Base-by-base conservation (phyloP, 2,329 filamentous ascomycete species). In the Clonostachys byssicola region DNA sequence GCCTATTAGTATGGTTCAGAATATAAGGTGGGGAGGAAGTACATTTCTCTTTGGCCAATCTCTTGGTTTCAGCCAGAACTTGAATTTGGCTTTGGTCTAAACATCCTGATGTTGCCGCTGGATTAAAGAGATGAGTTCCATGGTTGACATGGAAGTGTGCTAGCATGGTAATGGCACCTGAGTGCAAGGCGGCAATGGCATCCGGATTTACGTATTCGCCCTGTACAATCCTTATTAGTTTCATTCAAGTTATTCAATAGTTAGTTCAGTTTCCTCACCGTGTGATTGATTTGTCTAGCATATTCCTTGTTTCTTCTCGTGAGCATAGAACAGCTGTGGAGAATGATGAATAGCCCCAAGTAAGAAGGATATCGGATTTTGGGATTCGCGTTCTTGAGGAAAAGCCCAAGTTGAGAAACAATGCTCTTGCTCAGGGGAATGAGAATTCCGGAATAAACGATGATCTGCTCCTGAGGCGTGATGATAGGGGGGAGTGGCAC, bases 251-350 rank as follows among this genome's bases (percentile, higher is more conserved):
- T 39, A n/a, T 13, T 14, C 8, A 8, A 18, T 8, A 10, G 36
- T 39, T 7, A 12, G 12, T 10, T 39, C 14, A 3, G 8, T 8
- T 39, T n/a, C 3, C 36, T 39, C 14, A 39, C 36, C 1, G 3
- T n/a, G 36, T 39, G 17, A 8, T 18, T 39, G 17, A 39, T 39
- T 12, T 39, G 14, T 13, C 36, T 39, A 8, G 36, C 36, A 39
- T 39, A 39, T 18, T 39, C 36, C 10, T 39, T 18, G 12, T 49
- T 34, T 12, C 47, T 16, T 5, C 47, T 33, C 4, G 47, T 39
- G 12, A 42, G 43, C 48, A 50, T 36, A 5, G 48, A 48, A 40
- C 48, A 50, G 18, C 45, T 51, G 43, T 53, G 49, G 12, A 53
- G 47, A 12, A 53, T 30, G 10, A 53, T 44, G 36, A 53, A 53